Conservation (phyloP, 2,329 filamentous ascomycete genomes). For the Diaporthe eres region DNA sequence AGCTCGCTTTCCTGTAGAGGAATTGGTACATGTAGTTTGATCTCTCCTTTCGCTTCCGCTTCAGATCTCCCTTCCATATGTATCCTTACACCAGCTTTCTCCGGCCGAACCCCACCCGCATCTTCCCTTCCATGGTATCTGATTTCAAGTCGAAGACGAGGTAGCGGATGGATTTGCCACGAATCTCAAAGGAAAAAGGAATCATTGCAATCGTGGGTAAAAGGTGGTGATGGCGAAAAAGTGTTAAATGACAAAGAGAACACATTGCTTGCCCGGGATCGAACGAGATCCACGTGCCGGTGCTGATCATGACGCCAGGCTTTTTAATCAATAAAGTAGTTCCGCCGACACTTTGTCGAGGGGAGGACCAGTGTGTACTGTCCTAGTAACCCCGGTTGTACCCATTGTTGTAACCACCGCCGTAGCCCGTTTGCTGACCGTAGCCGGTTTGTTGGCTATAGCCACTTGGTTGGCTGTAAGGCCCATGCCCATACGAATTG, state of each 20-base stretch:
- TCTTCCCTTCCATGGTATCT: conserved; percentile 37
- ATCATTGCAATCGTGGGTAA: conserved; percentile 42
- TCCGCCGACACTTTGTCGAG: conserved; percentile 18
- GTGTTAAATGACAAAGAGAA: conserved; percentile 40
- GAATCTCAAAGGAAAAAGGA: conserved; percentile 36
- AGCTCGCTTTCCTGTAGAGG: conserved; percentile 35
- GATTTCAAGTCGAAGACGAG: conserved; percentile 5
- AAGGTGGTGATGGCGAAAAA: conserved; percentile 38
- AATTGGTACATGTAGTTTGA: conserved; percentile 32
- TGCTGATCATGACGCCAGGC: conserved; percentile 25
- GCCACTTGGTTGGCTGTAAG: conserved; percentile 21
- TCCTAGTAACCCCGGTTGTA: conserved; percentile 29
- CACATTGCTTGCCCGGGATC: conserved; percentile 33
- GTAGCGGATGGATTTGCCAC: conserved; percentile 28
- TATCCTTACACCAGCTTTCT: conserved; percentile 23
- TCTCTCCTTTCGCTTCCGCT: conserved; percentile 14
- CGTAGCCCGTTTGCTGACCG: conserved; percentile 19
- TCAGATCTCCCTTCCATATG: conserved; percentile 3
- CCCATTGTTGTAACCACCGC: conserved; percentile 24
- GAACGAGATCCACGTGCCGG: conserved; percentile 22
- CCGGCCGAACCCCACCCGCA: conserved; percentile 1
- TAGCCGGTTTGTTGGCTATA: conserved; percentile 28
- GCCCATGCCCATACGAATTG: conserved; percentile 25
- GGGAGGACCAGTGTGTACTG: background rate
- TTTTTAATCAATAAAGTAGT: conserved; percentile 21